A percentile compares a stretch with the other conserved stretches of the same genome.
phyloP scores from a whole-genome alignment of 495 filamentous ascomycete genomes.

The Xylaria telfairii region DNA sequence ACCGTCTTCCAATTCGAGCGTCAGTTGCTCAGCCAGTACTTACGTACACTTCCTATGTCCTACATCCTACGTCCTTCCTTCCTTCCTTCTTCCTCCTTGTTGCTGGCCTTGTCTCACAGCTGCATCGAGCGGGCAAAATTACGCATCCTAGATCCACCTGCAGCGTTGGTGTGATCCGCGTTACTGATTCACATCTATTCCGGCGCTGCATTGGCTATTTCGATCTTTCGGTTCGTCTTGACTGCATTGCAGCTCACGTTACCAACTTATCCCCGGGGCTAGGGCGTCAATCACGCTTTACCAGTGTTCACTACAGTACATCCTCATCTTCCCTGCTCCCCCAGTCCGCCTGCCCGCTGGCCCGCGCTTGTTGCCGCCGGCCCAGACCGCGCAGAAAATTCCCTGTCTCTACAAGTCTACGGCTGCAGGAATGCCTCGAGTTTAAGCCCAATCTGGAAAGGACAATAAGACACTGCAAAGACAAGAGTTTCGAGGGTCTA shows the following conservation, averaged over 20 bases:
- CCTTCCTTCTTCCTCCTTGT: conserved; percentile 22
- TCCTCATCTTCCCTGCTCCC: conserved; percentile 5
- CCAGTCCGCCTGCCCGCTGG: conserved; percentile 1
- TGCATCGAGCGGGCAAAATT: conserved; percentile 23
- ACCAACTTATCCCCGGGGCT: not conserved
- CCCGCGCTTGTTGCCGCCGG: conserved; percentile 26
- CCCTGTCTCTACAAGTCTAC: conserved; percentile 14
- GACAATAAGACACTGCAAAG: conserved; percentile 21
- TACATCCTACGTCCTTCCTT: not conserved
- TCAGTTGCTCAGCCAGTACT: conserved; percentile 1
- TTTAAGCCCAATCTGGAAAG: conserved; percentile 25
- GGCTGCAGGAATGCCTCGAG: conserved; percentile 24
- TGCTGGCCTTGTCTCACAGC: conserved; percentile 27
- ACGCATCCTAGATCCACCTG: conserved; percentile 26
- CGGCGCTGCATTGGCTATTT: conserved; percentile 13
- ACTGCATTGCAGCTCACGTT: conserved; percentile 13
- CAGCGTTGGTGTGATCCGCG: conserved; percentile 24
- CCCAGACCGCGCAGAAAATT: conserved; percentile 17
- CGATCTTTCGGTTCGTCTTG: conserved; percentile 15
- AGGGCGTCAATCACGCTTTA: conserved; percentile 11
- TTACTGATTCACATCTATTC: conserved; percentile 24
- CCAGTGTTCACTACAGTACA: conserved; percentile 16
- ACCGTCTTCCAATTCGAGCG: not conserved
- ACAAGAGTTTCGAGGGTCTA: conserved; percentile 21
- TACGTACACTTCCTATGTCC: not conserved